Percentiles rank a stretch among this genome's conserved stretches.
Evolutionary conservation across 768 basidiomycete species (phyloP).

Genomic region (Floccularia luteovirens): DNA sequence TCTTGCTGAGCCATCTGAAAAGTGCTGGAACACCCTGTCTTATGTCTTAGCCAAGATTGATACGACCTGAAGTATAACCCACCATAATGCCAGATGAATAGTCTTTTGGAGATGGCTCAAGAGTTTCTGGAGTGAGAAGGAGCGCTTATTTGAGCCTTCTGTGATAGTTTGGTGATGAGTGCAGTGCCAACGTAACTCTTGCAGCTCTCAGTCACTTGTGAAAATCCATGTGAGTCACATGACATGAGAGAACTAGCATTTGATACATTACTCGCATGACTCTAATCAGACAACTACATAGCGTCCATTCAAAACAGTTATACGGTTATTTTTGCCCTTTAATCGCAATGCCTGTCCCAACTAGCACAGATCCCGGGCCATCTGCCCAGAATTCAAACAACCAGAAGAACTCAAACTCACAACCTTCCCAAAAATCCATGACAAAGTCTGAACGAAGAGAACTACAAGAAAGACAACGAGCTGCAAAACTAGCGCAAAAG

Average conservation of each 20-base stretch:
- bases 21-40: constrained; percentile 92
- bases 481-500: constrained; percentile 48
- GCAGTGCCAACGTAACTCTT: too few species aligned
- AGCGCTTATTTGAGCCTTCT: not conserved
- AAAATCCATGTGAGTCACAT: too few species aligned
- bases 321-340: too few species aligned
- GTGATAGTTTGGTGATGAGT: too few species aligned
- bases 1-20: constrained; percentile 97
- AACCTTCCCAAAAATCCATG: constrained; percentile 61
- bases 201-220: too few species aligned
- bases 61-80: not conserved
- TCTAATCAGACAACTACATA: too few species aligned
- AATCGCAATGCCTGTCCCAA: constrained; percentile 29
- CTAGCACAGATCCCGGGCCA: constrained; percentile 15
- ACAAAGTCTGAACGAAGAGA: constrained; percentile 77
- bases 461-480: constrained; percentile 72
- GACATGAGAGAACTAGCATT: too few species aligned
- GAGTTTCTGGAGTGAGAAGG: not conserved
- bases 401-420: constrained; percentile 20
- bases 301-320: too few species aligned
- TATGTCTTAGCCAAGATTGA: not conserved
- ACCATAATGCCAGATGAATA: not conserved
- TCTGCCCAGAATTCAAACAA: constrained; percentile 2
- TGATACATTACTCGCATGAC: not conserved
- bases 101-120: not conserved